Evolutionary conservation across 116 monocot genomes (phyloP), one percentile per base, ranked within the genome.

Genomic region (Trichopus zeylanicus): DNA sequence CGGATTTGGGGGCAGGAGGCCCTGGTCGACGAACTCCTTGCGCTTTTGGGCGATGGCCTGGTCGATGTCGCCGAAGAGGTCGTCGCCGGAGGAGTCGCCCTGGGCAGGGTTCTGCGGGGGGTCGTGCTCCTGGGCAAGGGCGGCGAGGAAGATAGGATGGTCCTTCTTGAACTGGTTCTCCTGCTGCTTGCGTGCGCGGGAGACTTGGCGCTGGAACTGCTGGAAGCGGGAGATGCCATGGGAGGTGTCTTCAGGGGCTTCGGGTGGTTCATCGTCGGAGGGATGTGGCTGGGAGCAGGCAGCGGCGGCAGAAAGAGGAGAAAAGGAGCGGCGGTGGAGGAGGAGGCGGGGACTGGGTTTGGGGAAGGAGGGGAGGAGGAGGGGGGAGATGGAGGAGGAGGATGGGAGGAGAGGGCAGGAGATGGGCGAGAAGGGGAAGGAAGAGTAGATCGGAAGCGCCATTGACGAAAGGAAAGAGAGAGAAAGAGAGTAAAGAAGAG

Each of bases 181-280:
- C 53, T 82, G 81, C 51, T 56, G 61, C 53, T 79, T 75, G 55
- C 81, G 83, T 21, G 86, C 89, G 18, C 81, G 83, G 56, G 75
- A 64, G 47, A 86, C 94, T 57, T 81, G 83, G 67, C 75, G 81
- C 35, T 76, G 66, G 72, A 95, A 83, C 64, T 81, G 83, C 55
- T 86, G 69, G 37, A 73, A 28, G 51, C 67, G 73, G 56, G 86
- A 65, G 53, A 95, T 73, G 55, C 94, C 94, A 49, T 89, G 94
- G 61, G 94, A 86, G 52, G 89, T 57, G 67, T 95, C 94, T 55
- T 95, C 94, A 4, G 89, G 83, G 10, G 82, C 83, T 53, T 95
- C 95, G 15, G 90, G 95, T 0, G 95, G 95, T 18, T 83, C 93
- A 25, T 86, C 86, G 65, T 86, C 83, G 57, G 83, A 70, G 3